Evolutionary conservation across 768 basidiomycete species (phyloP), one percentile per base, ranked within the genome.

Genomic region (Rhodotorula babjevae): DNA sequence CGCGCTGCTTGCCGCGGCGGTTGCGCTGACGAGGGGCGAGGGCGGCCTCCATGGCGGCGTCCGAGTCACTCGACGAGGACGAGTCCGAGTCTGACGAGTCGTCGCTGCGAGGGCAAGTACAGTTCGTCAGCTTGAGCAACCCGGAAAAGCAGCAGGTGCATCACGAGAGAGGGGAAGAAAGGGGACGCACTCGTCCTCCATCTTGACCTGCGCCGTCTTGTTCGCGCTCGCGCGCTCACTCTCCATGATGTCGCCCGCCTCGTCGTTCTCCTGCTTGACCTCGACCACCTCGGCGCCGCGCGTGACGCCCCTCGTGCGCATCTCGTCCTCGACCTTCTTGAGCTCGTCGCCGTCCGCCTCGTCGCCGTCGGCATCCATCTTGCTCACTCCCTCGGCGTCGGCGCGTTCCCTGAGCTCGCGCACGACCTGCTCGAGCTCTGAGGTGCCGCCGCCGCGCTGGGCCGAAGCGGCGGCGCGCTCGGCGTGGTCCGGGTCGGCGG

Each of bases 401-500:
- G 66, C 69, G 55, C 67, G 70, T 31, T 65, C 72, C 61, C 63
- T 65, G 62, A 76, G 16, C 44, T 76, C 72, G 12, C 61, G 59
- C 0, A 69, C 76, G 5, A 67, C 65, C 42, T 65, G 57, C 27
- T 67, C 73, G 33, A 65, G 44, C 19, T 76, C 70, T 2, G 44
- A 7, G 6, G 44, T 46, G 27, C 44, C 23, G 63, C 47, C 56
- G 61, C 15, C 36, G 11, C 44, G 15, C 15, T 42, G 23, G 29
- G 16, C n/a, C 7, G 63, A 12, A 4, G 42, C 56, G 3, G 59
- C 29, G 27, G 61, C n/a, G 23, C n/a, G 29, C 49, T 61, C 36
- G 3, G 58, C 65, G 18, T 67, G 62, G 52, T 78, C 76, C 19
- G 60, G 60, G 23, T 69, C 65, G 67, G 75, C 65, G 2, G 70